Base-by-base conservation (phyloP, 352 stramenopile genomes). In the Phytophthora idaei region DNA sequence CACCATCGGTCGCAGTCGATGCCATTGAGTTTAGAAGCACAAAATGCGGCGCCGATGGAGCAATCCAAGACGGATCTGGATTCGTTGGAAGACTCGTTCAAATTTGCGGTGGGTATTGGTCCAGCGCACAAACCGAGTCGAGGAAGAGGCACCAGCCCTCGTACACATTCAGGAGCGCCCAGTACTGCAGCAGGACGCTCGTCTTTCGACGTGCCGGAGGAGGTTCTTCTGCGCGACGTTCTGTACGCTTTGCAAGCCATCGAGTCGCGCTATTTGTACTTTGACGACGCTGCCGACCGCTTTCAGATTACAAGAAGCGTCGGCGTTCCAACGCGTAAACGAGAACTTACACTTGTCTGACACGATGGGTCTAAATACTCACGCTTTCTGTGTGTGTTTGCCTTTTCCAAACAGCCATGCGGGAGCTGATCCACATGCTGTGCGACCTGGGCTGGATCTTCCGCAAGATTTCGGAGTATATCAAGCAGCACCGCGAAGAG, bases 191-290 rank as follows among this genome's bases (percentile, higher is more conserved):
- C 59, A 7, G 45, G 65, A 2, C 50, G 52, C 14, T 64, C 66
- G 14, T 87, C 84, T 0, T 93, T 90, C 28, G 82, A 94, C 14
- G 79, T 95, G 1, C 83, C 88, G 1, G 93, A 98, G 59, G 77
- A 90, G 61, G 85, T 97, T 25, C 74, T 98, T n/a, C 69, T 98
- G 15, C 83, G 92, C 14, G 93, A 98, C 52, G 86, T 98, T 3
- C 63, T 98, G 49, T 98, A 95, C 59, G 90, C 90, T 5, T 81
- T 98, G 47, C 93, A 98, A 76, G 94, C 90, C 28, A 97, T 98
- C 54, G 94, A 98, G 48, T 97, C 92, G 12, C 85, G 87, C 25
- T 94, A 96, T 51, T 74, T 96, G 27, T 95, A 89, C 65, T 95
- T 94, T 71, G 89, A 96, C 48, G 71, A 79, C 5, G 75, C 77